Evolutionary conservation across 257 asterid species (phyloP).

Genomic region (Knoxia roxburghii): DNA sequence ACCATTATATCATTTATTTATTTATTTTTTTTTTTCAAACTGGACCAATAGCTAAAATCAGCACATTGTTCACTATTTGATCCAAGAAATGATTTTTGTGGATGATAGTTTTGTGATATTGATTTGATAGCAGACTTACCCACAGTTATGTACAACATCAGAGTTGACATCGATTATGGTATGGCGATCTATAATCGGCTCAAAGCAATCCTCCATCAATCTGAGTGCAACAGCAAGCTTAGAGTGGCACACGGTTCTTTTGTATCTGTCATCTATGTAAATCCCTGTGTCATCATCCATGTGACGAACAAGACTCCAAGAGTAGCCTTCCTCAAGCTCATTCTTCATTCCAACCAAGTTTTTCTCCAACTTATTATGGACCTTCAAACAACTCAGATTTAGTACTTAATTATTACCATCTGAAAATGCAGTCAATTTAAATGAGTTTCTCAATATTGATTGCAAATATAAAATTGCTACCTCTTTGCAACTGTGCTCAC

Average conservation of each 20-base stretch:
- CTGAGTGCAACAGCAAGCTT: constrained; percentile 52
- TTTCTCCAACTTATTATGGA: constrained; percentile 29
- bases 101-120: not conserved
- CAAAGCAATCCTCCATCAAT: constrained; percentile 52
- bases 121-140: constrained; percentile 24
- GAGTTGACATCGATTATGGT: constrained; percentile 34
- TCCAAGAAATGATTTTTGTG: not conserved
- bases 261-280: constrained; percentile 22
- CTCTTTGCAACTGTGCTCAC: constrained; percentile 40
- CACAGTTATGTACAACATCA: constrained; percentile 48
- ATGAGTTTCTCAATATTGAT: no score
- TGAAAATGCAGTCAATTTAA: no score
- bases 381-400: constrained; percentile 16
- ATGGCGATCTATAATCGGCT: constrained; percentile 40
- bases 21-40: not conserved
- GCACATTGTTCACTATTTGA: no score
- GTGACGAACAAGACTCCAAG: constrained; percentile 45
- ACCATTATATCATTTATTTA: not conserved
- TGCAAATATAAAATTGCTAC: constrained; percentile 29
- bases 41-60: not conserved
- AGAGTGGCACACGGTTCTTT: constrained; percentile 41
- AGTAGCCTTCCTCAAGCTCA: constrained; percentile 34
- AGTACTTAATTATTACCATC: not conserved
- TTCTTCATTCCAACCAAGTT: constrained; percentile 30
- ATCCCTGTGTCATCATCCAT: constrained; percentile 26